These are phyloP conservation scores for Fusarium sp. DNA, from an alignment of 2,329 filamentous ascomycete genomes.

Conservation along the genomic window DNA sequence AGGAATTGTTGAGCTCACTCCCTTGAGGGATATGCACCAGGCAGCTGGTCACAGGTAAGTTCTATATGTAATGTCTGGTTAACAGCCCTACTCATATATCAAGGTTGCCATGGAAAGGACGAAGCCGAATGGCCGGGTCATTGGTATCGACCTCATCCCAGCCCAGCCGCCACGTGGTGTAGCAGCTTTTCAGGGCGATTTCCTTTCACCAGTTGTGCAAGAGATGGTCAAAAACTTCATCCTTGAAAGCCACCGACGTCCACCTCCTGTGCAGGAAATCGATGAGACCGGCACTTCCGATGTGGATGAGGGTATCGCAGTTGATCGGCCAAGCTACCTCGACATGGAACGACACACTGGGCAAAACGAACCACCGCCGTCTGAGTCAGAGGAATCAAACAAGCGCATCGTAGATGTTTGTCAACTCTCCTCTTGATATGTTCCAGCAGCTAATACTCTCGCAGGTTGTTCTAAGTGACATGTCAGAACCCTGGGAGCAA, in stretches of 20 bases:
- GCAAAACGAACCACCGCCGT: neutral
- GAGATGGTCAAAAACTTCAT: conserved; percentile 82
- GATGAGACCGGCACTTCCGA: conserved; percentile 22
- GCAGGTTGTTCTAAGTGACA: conserved; percentile 93
- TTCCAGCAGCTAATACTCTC: conserved; percentile 24
- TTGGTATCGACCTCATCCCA: conserved; percentile 95
- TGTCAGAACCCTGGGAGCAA: conserved; percentile 96
- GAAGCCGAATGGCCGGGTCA: conserved; percentile 78
- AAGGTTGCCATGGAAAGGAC: conserved; percentile 86
- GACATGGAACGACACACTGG: conserved; percentile 67
- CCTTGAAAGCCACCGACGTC: conserved; percentile 60
- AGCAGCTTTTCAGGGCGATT: conserved; percentile 95
- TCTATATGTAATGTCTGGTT: neutral
- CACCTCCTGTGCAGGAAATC: conserved; percentile 1
- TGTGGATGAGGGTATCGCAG: conserved; percentile 35
- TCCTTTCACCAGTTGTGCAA: conserved; percentile 80
- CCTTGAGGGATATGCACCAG: conserved; percentile 79
- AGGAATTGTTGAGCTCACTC: conserved; percentile 14
- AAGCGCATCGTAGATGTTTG: conserved; percentile 75
- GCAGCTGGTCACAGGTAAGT: conserved; percentile 75
- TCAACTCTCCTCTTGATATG: conserved; percentile 12
- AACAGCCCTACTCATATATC: neutral
- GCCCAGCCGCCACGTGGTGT: conserved; percentile 90
- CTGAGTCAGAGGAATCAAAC: conserved; percentile 35
- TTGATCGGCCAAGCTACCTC: conserved; percentile 69